Conservation (phyloP, 164 flowering plant genomes). For the Vitis rupestris region DNA sequence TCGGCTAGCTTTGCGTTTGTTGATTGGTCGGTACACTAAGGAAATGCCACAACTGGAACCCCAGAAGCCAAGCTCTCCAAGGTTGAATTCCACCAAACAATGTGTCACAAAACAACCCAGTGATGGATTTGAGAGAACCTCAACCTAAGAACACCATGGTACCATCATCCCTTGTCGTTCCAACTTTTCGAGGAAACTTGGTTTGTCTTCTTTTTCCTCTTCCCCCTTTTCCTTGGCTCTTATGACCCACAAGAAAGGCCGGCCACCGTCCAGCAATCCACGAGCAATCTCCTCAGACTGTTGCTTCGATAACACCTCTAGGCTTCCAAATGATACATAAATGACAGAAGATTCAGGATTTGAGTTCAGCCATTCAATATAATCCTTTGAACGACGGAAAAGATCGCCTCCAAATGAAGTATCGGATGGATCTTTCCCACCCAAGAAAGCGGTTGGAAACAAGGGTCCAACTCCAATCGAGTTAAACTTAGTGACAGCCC, state of each 20-base stretch:
- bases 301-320: constrained; percentile 14
- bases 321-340: constrained; percentile 50
- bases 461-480: constrained; percentile 45
- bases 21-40: constrained; percentile 38
- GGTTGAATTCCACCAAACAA: constrained; percentile 49
- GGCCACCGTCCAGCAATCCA: constrained; percentile 21
- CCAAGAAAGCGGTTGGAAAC: constrained; percentile 38
- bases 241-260: constrained; percentile 52
- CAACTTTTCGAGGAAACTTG: constrained; percentile 14
- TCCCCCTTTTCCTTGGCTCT: constrained; percentile 4
- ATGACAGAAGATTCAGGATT: constrained; percentile 36
- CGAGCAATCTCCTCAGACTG: constrained; percentile 37
- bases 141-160: constrained; percentile 45
- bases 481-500: constrained; percentile 21
- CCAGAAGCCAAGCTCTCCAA: constrained; percentile 34
- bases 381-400: constrained; percentile 16
- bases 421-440: constrained; percentile 25
- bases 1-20: constrained; percentile 41
- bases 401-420: constrained; percentile 32
- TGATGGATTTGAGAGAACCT: constrained; percentile 34
- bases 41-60: constrained; percentile 42
- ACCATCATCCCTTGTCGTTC: constrained; percentile 35
- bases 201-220: constrained; percentile 4
- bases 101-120: constrained; percentile 46
- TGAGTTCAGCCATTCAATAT: constrained; percentile 42